phyloP scores from a whole-genome alignment of 2,329 filamentous ascomycete species.

The Exophiala sideris region DNA sequence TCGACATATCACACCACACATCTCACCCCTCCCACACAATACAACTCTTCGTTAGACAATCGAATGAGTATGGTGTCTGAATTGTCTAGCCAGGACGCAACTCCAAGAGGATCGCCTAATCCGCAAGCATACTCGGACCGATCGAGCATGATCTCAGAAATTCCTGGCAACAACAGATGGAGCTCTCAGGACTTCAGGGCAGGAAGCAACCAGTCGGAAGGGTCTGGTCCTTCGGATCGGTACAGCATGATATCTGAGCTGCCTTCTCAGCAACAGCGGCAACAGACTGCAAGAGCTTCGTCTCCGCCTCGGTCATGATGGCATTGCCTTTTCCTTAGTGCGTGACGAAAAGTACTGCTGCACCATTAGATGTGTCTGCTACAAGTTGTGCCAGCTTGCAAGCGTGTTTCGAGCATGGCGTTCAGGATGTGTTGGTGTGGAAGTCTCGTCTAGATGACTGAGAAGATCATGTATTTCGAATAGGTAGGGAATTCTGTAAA shows the following conservation, averaged over 20 bases:
- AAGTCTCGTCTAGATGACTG: not conserved
- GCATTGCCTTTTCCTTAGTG: not conserved
- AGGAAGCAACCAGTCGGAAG: slow-evolving; percentile 5
- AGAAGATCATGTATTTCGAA: not conserved
- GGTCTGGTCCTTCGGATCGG: slow-evolving; percentile 14
- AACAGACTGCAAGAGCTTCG: not conserved
- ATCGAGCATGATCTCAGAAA: slow-evolving; percentile 9
- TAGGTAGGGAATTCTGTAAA: not conserved
- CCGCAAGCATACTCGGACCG: slow-evolving; percentile 14
- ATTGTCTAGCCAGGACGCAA: slow-evolving; percentile 15
- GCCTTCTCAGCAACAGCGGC: slow-evolving; percentile 11
- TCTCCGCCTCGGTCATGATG: not conserved
- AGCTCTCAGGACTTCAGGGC: slow-evolving; percentile 1
- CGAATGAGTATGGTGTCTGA: slow-evolving; percentile 23
- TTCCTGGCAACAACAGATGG: slow-evolving; percentile 3
- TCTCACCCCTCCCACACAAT: slow-evolving; percentile 3
- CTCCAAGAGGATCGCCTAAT: slow-evolving; percentile 15
- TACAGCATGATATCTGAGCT: slow-evolving; percentile 17
- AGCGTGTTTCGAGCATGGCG: slow-evolving; percentile 5
- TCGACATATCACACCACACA: slow-evolving; percentile 17
- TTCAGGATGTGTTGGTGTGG: not conserved
- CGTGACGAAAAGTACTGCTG: not conserved
- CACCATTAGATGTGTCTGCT: not conserved
- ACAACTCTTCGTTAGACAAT: slow-evolving; percentile 1
- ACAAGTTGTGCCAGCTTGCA: not conserved